These are phyloP conservation scores for Aspergillus bertholletiae DNA, from an alignment of 495 filamentous ascomycete genomes.

Conservation along the genomic window DNA sequence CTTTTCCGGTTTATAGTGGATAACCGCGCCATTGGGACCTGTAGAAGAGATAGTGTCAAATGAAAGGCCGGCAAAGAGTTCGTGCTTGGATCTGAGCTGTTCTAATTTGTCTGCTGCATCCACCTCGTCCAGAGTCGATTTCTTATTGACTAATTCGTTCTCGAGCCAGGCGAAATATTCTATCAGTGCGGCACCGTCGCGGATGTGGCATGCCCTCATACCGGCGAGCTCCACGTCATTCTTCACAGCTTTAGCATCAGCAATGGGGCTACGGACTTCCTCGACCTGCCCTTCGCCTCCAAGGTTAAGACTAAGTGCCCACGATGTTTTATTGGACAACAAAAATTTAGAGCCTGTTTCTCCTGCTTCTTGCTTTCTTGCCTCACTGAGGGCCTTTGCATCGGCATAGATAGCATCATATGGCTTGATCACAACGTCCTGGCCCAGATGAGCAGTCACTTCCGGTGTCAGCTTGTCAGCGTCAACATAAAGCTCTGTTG, in stretches of 20 bases:
- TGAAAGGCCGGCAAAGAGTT: constrained; percentile 84
- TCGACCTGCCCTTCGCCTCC: constrained; percentile 88
- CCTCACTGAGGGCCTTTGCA: constrained; percentile 54
- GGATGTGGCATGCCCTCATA: constrained; percentile 90
- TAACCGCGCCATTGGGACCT: constrained; percentile 91
- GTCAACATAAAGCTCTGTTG: constrained; percentile 83
- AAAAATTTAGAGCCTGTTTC: constrained; percentile 62
- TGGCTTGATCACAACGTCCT: constrained; percentile 73
- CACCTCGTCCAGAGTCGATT: constrained; percentile 78
- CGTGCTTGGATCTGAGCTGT: constrained; percentile 71
- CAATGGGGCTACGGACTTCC: constrained; percentile 80
- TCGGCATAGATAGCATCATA: constrained; percentile 84
- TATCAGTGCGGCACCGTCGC: constrained; percentile 87
- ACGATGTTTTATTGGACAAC: constrained; percentile 86
- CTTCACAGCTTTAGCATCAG: constrained; percentile 97
- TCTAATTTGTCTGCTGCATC: constrained; percentile 89
- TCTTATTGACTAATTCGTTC: constrained; percentile 73
- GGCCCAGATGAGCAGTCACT: constrained; percentile 64
- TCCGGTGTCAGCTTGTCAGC: constrained; percentile 69
- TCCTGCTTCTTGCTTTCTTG: constrained; percentile 33
- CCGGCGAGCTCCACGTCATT: constrained; percentile 88
- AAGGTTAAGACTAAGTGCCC: constrained; percentile 83
- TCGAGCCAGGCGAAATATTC: constrained; percentile 98
- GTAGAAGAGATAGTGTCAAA: constrained; percentile 97
- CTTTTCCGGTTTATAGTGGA: constrained; percentile 92